Percentiles rank a stretch among this genome's conserved stretches.
These are phyloP conservation scores for baker's yeast (Saccharomyces cerevisiae) DNA, from an alignment of 805 yeast species.

Conservation along the genomic window DNA sequence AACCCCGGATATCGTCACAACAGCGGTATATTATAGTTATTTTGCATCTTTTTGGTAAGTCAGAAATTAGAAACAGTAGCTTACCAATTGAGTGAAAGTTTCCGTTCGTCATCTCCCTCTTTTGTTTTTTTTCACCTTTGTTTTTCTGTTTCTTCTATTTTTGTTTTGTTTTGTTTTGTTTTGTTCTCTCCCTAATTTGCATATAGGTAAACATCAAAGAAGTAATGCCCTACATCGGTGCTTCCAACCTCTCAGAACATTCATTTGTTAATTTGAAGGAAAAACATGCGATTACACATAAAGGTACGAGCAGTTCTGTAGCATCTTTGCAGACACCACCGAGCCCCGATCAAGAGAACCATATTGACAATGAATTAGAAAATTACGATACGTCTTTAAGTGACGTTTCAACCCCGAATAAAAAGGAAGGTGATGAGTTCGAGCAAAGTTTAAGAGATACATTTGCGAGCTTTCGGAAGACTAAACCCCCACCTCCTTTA, in stretches of 20 bases:
- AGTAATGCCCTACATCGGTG: constrained; percentile 29
- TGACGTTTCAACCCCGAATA: constrained; percentile 1
- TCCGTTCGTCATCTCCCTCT: background rate
- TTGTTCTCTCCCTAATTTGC: background rate
- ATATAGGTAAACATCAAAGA: background rate
- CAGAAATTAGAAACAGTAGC: background rate
- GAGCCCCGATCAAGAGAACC: background rate
- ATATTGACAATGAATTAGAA: background rate
- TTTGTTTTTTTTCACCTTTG: background rate
- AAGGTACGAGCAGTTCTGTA: background rate
- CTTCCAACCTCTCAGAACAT: constrained; percentile 21
- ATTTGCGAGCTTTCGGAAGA: background rate
- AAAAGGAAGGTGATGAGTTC: background rate
- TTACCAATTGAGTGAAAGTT: background rate
- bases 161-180: background rate
- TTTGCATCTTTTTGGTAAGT: background rate
- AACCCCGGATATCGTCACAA: background rate
- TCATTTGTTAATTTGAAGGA: constrained; percentile 23
- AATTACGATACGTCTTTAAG: background rate
- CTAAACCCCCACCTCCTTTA: background rate
- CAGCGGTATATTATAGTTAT: background rate
- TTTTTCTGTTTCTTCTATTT: background rate
- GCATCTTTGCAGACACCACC: background rate
- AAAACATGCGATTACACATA: constrained; percentile 17
- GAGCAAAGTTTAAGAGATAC: background rate